Evolutionary conservation across 2,329 filamentous ascomycete species (phyloP).

Genomic region (Trichoderma atroviride): DNA sequence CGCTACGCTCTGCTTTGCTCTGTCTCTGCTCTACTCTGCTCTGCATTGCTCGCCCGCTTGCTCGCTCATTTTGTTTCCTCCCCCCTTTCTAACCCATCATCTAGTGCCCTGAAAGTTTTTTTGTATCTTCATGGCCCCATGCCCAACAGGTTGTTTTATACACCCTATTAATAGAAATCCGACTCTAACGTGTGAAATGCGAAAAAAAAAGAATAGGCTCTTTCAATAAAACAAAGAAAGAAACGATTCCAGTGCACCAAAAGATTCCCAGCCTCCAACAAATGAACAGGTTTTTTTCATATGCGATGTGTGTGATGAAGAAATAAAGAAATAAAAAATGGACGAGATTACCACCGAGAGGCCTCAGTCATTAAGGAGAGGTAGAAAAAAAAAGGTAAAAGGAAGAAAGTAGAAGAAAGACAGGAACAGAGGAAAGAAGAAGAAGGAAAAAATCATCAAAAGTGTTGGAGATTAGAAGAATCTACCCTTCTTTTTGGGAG

Average conservation of each 20-base stretch:
- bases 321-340: neutral
- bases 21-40: neutral
- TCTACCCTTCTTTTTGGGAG: slow-evolving; percentile 46
- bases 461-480: slow-evolving; percentile 40
- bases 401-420: neutral
- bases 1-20: neutral
- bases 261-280: neutral
- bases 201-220: neutral
- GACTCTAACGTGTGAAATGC: slow-evolving; percentile 6
- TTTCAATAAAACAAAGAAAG: neutral
- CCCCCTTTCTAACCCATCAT: neutral
- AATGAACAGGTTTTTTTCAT: neutral
- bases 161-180: slow-evolving; percentile 3
- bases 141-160: neutral
- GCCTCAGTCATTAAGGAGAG: neutral
- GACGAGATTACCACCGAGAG: neutral
- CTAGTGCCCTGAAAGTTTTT: neutral
- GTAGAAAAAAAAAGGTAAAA: neutral
- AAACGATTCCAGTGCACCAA: neutral
- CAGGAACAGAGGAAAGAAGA: neutral
- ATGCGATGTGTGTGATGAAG: neutral
- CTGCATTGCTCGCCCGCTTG: neutral
- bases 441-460: neutral
- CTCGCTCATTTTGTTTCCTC: neutral
- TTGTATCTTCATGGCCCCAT: neutral